Evolutionary conservation across 441 rosid species (phyloP).

Genomic region (Populus tomentosa): DNA sequence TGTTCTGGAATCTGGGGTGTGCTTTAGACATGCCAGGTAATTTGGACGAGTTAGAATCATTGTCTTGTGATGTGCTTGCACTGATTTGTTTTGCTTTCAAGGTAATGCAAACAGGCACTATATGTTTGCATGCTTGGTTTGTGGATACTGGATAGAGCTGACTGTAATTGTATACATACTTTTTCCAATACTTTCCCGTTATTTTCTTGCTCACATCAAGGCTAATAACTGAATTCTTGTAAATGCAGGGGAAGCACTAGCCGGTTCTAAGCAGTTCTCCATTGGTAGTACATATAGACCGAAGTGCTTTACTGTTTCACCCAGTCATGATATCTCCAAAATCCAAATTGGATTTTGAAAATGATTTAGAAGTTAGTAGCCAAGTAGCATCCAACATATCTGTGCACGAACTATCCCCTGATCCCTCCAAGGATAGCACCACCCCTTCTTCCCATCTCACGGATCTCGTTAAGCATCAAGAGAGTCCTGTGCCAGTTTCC

Average conservation of each 20-base stretch:
- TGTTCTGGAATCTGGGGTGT: not conserved
- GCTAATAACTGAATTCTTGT: not conserved
- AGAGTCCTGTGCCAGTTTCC: slow-evolving; percentile 31
- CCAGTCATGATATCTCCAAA: slow-evolving; percentile 25
- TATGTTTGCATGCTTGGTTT: not conserved
- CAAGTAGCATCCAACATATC: slow-evolving; percentile 31
- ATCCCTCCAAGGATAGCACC: slow-evolving; percentile 35
- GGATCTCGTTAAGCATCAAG: slow-evolving; percentile 18
- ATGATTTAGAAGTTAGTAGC: slow-evolving; percentile 37
- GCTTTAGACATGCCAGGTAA: not conserved
- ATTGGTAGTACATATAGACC: not conserved
- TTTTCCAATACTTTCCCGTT: not conserved
- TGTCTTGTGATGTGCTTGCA: not conserved
- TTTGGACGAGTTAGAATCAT: not conserved
- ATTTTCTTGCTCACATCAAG: not conserved
- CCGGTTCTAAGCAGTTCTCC: not conserved
- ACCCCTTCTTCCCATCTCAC: slow-evolving; percentile 31
- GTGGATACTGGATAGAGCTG: not conserved
- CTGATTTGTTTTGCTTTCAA: not conserved
- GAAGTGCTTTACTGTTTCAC: not conserved
- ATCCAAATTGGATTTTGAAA: slow-evolving; percentile 27
- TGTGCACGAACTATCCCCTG: slow-evolving; percentile 30
- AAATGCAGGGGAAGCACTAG: slow-evolving; percentile 30
- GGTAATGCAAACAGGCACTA: not conserved
- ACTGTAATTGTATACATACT: not conserved